A percentile compares a stretch with the other conserved stretches of the same genome.
Evolutionary conservation across 2,329 filamentous ascomycete genomes (phyloP).

Genomic region (Gaeumannomyces sp.): DNA sequence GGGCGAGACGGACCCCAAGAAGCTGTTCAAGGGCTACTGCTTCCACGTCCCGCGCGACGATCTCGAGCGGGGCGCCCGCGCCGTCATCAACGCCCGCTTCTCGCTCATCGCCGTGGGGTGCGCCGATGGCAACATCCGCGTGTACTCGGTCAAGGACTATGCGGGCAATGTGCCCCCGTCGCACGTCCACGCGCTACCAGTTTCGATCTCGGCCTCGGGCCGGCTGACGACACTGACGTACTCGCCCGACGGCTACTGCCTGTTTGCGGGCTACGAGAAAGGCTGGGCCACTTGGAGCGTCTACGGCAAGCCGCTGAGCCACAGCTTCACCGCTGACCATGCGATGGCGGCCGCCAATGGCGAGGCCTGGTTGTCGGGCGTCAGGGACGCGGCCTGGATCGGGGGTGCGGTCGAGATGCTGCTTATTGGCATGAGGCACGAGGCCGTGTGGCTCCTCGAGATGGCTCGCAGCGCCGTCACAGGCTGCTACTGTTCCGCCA

Average conservation of each 20-base stretch:
- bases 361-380: constrained; percentile 79
- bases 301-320: constrained; percentile 83
- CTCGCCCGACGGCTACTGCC: constrained; percentile 91
- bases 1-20: constrained; percentile 47
- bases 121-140: constrained; percentile 67
- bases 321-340: constrained; percentile 70
- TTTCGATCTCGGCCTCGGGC: constrained; percentile 63
- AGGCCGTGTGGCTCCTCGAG: constrained; percentile 80
- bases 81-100: constrained; percentile 89
- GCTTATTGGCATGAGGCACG: constrained; percentile 62
- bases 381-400: constrained; percentile 76
- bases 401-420: constrained; percentile 83
- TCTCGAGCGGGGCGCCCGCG: constrained; percentile 58
- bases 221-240: constrained; percentile 69
- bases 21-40: constrained; percentile 81
- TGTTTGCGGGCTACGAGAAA: constrained; percentile 86
- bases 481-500: constrained; percentile 85
- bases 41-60: constrained; percentile 69
- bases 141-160: constrained; percentile 94
- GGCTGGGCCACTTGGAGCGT: constrained; percentile 98
- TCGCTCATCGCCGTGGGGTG: constrained; percentile 88
- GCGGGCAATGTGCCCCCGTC: constrained; percentile 86
- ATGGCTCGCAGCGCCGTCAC: constrained; percentile 92
- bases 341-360: constrained; percentile 58
- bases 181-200: constrained; percentile 66